Percentiles rank a stretch among this genome's conserved stretches.
Evolutionary conservation across 495 filamentous ascomycete species (phyloP).

Genomic region (Massariosphaeria phaeospora): DNA sequence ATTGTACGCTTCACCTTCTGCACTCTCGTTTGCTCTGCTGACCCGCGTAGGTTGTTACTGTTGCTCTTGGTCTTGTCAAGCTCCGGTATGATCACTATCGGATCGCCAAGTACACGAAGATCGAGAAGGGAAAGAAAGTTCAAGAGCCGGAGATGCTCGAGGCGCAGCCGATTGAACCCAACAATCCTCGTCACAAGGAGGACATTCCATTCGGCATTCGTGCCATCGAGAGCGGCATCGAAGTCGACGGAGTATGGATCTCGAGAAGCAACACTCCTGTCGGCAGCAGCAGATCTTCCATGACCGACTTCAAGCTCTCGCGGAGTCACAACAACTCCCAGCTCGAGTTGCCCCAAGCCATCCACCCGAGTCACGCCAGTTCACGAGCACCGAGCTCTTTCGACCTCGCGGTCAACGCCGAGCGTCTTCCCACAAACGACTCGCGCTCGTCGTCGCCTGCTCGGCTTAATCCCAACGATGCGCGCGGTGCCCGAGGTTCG

Average conservation of each 20-base stretch:
- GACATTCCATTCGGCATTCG: slow-evolving; percentile 85
- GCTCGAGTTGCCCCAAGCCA: slow-evolving; percentile 19
- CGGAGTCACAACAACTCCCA: slow-evolving; percentile 16
- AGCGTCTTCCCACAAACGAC: slow-evolving; percentile 23
- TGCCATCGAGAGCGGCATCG: slow-evolving; percentile 78
- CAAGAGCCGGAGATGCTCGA: slow-evolving; percentile 49
- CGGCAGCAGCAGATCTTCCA: slow-evolving; percentile 35
- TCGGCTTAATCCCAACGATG: not conserved
- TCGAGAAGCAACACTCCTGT: slow-evolving; percentile 59
- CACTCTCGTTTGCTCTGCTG: slow-evolving; percentile 28
- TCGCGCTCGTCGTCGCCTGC: slow-evolving; percentile 19
- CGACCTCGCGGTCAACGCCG: slow-evolving; percentile 33
- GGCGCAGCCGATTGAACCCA: slow-evolving; percentile 42
- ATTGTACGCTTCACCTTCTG: slow-evolving; percentile 42
- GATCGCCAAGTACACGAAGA: slow-evolving; percentile 58
- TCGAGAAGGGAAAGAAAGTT: slow-evolving; percentile 60
- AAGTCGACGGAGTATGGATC: slow-evolving; percentile 86
- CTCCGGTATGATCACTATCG: slow-evolving; percentile 59
- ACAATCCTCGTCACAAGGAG: slow-evolving; percentile 40
- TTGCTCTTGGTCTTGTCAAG: slow-evolving; percentile 49
- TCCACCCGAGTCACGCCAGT: slow-evolving; percentile 24
- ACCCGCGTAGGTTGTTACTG: slow-evolving; percentile 46
- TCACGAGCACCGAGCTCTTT: slow-evolving; percentile 27
- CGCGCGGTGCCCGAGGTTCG: not conserved
- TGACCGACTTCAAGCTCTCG: slow-evolving; percentile 17